Evolutionary conservation across 164 flowering plant genomes (phyloP), one percentile per base, ranked within the genome.

Genomic region (Vitis labrusca): DNA sequence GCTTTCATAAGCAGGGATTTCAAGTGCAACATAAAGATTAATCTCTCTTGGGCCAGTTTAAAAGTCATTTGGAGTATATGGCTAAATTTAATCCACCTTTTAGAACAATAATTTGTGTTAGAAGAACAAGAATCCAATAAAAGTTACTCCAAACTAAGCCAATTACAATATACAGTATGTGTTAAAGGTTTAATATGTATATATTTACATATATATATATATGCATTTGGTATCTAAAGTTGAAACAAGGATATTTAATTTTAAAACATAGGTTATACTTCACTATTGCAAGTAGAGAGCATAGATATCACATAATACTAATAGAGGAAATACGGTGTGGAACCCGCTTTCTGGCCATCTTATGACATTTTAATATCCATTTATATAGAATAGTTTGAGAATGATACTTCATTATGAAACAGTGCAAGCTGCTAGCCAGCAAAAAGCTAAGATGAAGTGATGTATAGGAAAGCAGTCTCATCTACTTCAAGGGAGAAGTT

Each of bases 1-100:
- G 69, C 74, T 71, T 71, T 68, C 63, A 50, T 66, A 70, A 66
- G 74, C 79, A 72, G 76, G 59, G 53, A 76, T 64, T 66, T 74
- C 67, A 53, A 71, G 75, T 74, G 77, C 69, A 70, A 50, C 68
- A 71, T 12, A 32, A 56, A 59, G 50, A 49, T 67, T 63, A 59
- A 29, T 66, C 61, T 30, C 50, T 52, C 71, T 14, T 13, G 71
- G 15, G 50, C 9, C 29, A 63, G 30, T 13, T 9, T 17, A 44
- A 53, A 32, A 52, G 61, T 69, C 10, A 52, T 47, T 61, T 32
- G 52, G 50, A 10, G 23, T 56, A 44, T 67, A 13, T 47, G 49
- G 53, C 48, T 50, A 32, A 13, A n/a, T 53, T 53, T 14, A 53
- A 37, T 53, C 56, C 14, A 53, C 56, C 56, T 53, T 53, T n/a